Percentiles rank a stretch among this genome's conserved stretches.
Conservation (phyloP, 352 stramenopile genomes). For the Phytophthora macrochlamydospora region DNA sequence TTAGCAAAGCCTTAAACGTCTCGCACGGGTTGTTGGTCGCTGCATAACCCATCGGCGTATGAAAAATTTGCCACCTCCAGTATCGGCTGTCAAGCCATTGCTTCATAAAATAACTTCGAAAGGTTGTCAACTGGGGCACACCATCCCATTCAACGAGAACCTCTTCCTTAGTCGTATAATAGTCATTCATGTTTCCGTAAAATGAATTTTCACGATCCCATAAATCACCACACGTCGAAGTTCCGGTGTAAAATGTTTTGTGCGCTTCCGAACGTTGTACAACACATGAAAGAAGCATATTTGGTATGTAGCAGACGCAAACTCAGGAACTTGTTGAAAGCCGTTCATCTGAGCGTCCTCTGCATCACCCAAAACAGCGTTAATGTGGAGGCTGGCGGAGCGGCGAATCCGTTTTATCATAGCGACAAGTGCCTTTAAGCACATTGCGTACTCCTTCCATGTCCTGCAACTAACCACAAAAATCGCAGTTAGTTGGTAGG, state of each 20-base stretch:
- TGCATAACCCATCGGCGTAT: neutral
- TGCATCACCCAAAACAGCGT: neutral
- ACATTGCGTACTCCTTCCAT: neutral
- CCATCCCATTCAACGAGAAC: neutral
- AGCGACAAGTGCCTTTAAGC: neutral
- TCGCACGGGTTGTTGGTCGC: neutral
- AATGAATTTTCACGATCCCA: neutral
- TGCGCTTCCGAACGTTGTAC: constrained; percentile 4
- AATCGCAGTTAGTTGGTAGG: neutral
- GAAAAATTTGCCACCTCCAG: neutral
- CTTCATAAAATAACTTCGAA: neutral
- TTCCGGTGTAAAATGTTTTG: neutral
- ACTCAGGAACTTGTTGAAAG: neutral
- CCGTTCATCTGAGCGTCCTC: constrained; percentile 1
- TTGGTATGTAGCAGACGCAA: neutral
- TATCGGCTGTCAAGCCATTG: neutral
- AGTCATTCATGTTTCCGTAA: neutral
- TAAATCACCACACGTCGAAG: neutral
- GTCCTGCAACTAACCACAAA: neutral
- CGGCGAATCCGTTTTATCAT: neutral
- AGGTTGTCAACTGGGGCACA: neutral
- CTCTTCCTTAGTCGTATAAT: neutral
- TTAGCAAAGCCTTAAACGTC: neutral
- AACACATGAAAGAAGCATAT: constrained; percentile 9
- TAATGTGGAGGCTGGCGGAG: neutral